phyloP scores from a whole-genome alignment of 164 flowering plant genomes.

The grape (Vitis vinifera) region ASM3070453v1 NC_081810.1:16265501-16266000 shows the following conservation, averaged over 20 bases:
- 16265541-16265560: too few species aligned
- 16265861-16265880: slow-evolving; percentile 42
- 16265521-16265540: too few species aligned
- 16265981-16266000: background rate
- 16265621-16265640: too few species aligned
- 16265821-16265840: slow-evolving; percentile 65
- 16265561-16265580: too few species aligned
- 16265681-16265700: background rate
- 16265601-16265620: too few species aligned
- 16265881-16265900: background rate
- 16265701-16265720: background rate
- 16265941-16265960: background rate
- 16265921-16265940: background rate
- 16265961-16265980: background rate
- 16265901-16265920: too few species aligned
- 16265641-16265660: too few species aligned
- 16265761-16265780: slow-evolving; percentile 90
- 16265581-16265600: too few species aligned
- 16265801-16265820: slow-evolving; percentile 98
- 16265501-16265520: too few species aligned
- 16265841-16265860: slow-evolving; percentile 77
- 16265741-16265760: slow-evolving; percentile 78
- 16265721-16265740: slow-evolving; percentile 18
- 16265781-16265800: slow-evolving; percentile 92
- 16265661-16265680: background rate